Evolutionary conservation across 2,329 filamentous ascomycete species (phyloP), one percentile per base, ranked within the genome.

Genomic region (Paecilomyces fulvus): DNA sequence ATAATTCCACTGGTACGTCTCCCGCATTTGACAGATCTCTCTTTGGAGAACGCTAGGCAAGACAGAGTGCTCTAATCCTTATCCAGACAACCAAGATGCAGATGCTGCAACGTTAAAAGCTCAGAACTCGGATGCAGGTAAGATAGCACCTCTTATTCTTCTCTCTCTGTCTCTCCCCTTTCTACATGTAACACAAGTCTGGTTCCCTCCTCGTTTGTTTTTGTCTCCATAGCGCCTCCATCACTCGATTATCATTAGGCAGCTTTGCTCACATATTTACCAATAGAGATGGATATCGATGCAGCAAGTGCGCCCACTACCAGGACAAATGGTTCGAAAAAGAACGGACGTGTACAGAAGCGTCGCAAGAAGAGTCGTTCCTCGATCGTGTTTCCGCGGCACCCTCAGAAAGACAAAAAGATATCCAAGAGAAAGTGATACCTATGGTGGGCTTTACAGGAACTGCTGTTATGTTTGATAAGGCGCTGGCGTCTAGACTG

Each of bases 231-330:
- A 43, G 9, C 25, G 30, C 12, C n/a, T 43, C n/a, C 37, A 1
- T n/a, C 56, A 23, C 21, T 55, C 62, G 56, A 63, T 52, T 53
- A 48, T 51, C 31, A 31, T n/a, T 56, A 20, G 25, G 12, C 11
- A 25, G 14, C 31, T 11, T 28, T 23, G 30, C 55, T 59, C n/a
- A 59, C 10, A n/a, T 51, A 17, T 14, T 20, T 23, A 21, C 12
- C n/a, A 1, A 48, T 54, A 75, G 73, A 67, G 25, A 76, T 76
- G 74, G 74, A 75, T 43, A 61, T 76, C 55, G 74, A 75, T 55
- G 62, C 46, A 49, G 52, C 61, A 10, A 52, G 54, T 30, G 62
- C 63, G 33, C 28, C 55, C 30, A 49, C 59, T 53, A 61, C 66
- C 20, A 64, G 64, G 49, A 61, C 56, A 52, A 58, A 54, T 30